phyloP scores from a whole-genome alignment of 2,329 filamentous ascomycete species.

The Teratosphaeria epicoccoides region DNA sequence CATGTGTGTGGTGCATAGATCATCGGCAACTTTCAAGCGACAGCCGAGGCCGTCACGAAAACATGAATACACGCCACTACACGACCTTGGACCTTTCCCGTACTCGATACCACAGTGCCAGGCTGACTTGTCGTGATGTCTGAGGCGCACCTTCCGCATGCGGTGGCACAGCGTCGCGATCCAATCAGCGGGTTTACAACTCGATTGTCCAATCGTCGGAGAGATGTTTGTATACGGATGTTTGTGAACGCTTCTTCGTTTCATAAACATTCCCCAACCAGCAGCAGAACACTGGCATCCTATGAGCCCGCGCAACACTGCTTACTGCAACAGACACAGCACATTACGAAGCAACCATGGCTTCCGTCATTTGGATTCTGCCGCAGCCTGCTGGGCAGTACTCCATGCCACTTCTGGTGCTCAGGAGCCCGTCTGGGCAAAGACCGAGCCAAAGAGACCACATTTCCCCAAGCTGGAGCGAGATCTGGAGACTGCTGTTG shows the following conservation, averaged over 20 bases:
- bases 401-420: background rate
- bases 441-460: background rate
- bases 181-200: background rate
- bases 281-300: background rate
- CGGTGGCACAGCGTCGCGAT: background rate
- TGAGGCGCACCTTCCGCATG: background rate
- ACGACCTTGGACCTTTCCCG: too few relatives aligned
- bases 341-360: background rate
- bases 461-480: constrained; percentile 26
- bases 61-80: too few relatives aligned
- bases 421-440: background rate
- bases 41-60: too few relatives aligned
- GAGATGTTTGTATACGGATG: too few relatives aligned
- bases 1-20: too few relatives aligned
- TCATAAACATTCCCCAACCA: background rate
- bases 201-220: too few relatives aligned
- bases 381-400: background rate
- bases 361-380: background rate
- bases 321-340: background rate
- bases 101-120: too few relatives aligned
- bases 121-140: background rate
- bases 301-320: background rate
- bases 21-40: too few relatives aligned
- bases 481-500: constrained; percentile 40
- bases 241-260: background rate